Conservation (phyloP, 352 stramenopile species). For the Globisporangium okanoganense region DNA sequence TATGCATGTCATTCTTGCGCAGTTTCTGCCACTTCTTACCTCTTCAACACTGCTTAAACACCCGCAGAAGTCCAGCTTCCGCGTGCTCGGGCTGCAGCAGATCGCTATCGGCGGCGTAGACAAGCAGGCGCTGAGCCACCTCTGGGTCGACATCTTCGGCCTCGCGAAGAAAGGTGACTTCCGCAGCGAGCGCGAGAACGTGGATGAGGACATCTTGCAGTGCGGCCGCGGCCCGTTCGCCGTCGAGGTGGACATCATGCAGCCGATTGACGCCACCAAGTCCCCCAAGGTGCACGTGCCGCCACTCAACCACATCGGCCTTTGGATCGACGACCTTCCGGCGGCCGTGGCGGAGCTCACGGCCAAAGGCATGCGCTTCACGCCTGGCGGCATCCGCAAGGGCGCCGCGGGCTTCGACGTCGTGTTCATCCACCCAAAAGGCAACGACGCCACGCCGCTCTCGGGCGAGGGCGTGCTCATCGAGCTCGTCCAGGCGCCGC, state of each 20-base stretch:
- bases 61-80: slow-evolving; percentile 74
- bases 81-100: slow-evolving; percentile 97
- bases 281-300: slow-evolving; percentile 94
- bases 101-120: slow-evolving; percentile 93
- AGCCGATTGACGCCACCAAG: slow-evolving; percentile 93
- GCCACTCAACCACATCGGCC: slow-evolving; percentile 97
- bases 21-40: neutral
- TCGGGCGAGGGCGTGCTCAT: slow-evolving; percentile 95
- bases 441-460: slow-evolving; percentile 90
- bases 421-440: slow-evolving; percentile 98
- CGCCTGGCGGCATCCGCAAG: slow-evolving; percentile 95
- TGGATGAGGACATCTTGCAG: slow-evolving; percentile 97
- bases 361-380: slow-evolving; percentile 93
- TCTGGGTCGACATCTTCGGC: slow-evolving; percentile 86
- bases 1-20: neutral
- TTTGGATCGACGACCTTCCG: slow-evolving; percentile 96
- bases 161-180: slow-evolving; percentile 65
- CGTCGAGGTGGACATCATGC: slow-evolving; percentile 99
- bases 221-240: slow-evolving; percentile 89
- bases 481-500: slow-evolving; percentile 95
- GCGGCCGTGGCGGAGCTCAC: slow-evolving; percentile 91
- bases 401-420: slow-evolving; percentile 97
- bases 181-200: slow-evolving; percentile 93
- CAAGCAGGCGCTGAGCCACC: slow-evolving; percentile 82
- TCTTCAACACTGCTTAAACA: neutral